These are phyloP conservation scores for Trichocladium antarcticum DNA, from an alignment of 495 filamentous ascomycete species.

Conservation along the genomic window DNA sequence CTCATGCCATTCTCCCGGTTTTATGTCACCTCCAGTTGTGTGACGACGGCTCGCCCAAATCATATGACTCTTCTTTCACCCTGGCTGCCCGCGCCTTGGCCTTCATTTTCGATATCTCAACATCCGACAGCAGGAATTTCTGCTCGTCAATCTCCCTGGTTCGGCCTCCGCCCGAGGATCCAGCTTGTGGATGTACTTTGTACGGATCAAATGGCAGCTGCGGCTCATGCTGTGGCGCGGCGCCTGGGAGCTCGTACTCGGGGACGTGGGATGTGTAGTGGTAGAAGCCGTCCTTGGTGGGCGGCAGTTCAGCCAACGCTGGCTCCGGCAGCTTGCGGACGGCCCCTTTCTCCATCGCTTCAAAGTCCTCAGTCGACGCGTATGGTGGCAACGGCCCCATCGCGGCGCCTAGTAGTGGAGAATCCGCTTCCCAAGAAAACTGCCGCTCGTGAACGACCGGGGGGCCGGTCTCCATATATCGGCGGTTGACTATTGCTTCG, in stretches of 20 bases:
- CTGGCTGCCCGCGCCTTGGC: conserved; percentile 3
- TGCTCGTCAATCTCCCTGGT: conserved; percentile 24
- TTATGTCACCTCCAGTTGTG: conserved; percentile 2
- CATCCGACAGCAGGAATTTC: conserved; percentile 23
- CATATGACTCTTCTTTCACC: conserved; percentile 1
- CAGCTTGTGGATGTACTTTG: conserved; percentile 5
- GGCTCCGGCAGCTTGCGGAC: conserved; percentile 24
- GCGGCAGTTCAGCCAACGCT: conserved; percentile 26
- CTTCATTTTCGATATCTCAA: conserved; percentile 19
- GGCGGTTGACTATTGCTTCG: conserved; percentile 18
- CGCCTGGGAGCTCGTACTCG: conserved; percentile 25
- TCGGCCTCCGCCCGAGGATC: conserved; percentile 1
- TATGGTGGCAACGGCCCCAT: conserved; percentile 25
- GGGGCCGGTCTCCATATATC: background rate
- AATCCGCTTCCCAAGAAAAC: conserved; percentile 19
- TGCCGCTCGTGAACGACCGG: conserved; percentile 4
- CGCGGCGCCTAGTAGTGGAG: conserved; percentile 8
- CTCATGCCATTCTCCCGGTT: background rate
- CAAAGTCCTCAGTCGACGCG: conserved; percentile 21
- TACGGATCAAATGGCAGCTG: conserved; percentile 19
- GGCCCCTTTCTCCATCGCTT: conserved; percentile 26
- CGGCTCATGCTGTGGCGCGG: conserved; percentile 16
- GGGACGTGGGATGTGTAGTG: conserved; percentile 13
- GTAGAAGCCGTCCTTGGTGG: conserved; percentile 29
- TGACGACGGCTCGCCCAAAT: conserved; percentile 1